Base-by-base conservation (phyloP, 352 stramenopile species). In the Hyaloperonospora brassicae region DNA sequence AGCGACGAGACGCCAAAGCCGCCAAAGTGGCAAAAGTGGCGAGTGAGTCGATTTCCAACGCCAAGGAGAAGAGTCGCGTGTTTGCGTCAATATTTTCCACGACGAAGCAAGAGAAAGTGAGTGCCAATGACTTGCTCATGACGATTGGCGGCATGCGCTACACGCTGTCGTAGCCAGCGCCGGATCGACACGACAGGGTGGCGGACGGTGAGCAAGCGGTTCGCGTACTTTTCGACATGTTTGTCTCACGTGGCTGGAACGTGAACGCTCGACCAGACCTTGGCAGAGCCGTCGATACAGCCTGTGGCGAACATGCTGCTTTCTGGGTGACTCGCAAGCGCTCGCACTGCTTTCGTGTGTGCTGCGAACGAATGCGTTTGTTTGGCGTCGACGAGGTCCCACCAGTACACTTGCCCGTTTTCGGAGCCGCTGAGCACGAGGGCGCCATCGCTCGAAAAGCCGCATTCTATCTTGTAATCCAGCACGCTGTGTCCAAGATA, bases 121-220 rank as follows among this genome's bases (percentile, higher is more conserved):
- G 62, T 57, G 78, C 83, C 22, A 91, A 89, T 39, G 84, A 93
- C 39, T 45, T 94, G 39, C 76, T 94, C 51, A 94, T 94, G 84
- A 86, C 84, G 5, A 59, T 93, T 34, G 80, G 75, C 38, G 82
- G 82, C 34, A 76, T 93, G 76, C 74, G 84, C 22, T 93, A 93
- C 52, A 93, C 78, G 35, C 58, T 94, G 17, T 89, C 79, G 2
- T 94, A 89, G 55, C 17, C 12, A 34, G 34, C 27, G 27, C 8
- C 8, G 4, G 27, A 17, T 17, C 17, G 17, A 17, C 17, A 17
- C 17, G 27, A 34, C 27, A 8, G 27, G 27, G 4, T 34, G 4
- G 27, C 17, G 8, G 27, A 34, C 27, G 27, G 4, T 8, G 8
- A 8, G 27, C 27, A 34, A 34, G 27, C 27, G 27, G 27, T 34